Base-by-base conservation (phyloP, 257 asterid genomes). In the Primulina huaijiensis region DNA sequence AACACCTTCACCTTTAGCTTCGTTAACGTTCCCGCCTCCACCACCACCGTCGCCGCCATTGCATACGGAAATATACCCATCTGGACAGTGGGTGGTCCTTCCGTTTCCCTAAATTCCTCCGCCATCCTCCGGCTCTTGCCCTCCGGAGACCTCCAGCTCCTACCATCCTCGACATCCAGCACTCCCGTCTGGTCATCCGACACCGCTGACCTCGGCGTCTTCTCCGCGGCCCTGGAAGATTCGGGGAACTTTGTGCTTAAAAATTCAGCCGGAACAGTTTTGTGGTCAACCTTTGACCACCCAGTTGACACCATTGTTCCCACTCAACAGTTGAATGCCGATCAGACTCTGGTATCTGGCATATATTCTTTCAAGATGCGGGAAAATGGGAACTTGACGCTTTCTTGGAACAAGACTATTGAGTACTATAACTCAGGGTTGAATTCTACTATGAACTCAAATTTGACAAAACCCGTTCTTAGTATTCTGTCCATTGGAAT, bases 301-400 rank as follows among this genome's bases (percentile, higher is more conserved):
- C 98, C 98, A 2, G 84, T 96, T 1, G 92, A 89, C 60, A 75
- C 89, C 14, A 76, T 90, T 35, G 87, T 92, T 0, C 92, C 97
- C 30, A 52, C 74, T 2, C 98, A 92, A 75, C 74, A 67, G 19
- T 62, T 92, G 68, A 80, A 67, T 20, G 58, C n/a, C 2, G 66
- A 50, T 67, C 81, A 68, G 4, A 62, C 70, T 12, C 82, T 92
- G 38, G 37, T 67, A 33, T 85, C 92, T 30, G 98, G 95, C 74
- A 21, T 60, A 0, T 89, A 86, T 76, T 75, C 86, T 0, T 89
- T 91, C 81, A 63, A n/a, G 20, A 43, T 91, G 46, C 29, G 0
- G 37, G 60, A 0, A 6, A 79, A 72, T 68, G 96, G 96, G 55
- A 89, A 91, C 62, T 71, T 91, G 64, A 81, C 88, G 4, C 95